Evolutionary conservation across 371 early-diverging fungal species (phyloP), one percentile per base, ranked within the genome.

Genomic region (Polyrhizophydium stewartii): DNA sequence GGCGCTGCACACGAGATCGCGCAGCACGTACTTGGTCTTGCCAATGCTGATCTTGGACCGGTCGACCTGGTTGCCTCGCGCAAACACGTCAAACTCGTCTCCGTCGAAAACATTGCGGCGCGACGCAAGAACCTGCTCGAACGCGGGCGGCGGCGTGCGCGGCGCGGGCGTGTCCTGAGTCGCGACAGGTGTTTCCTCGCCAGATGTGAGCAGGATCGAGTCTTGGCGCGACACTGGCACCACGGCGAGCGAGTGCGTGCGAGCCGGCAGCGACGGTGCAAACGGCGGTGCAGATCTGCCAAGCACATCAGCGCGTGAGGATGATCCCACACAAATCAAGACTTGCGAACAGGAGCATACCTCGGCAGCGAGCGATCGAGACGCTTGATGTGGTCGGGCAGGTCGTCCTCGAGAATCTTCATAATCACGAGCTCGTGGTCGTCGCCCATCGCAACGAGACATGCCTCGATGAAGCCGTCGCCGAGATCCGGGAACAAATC

Each of bases 21-120:
- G 7, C 3, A 35, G 35, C 35, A 66, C 73, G 50, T 35, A 61
- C 69, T 79, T 75, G 68, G 75, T 83, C 77, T 94, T 92, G 52
- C 92, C 92, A 30, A 76, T 70, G 53, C 84, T 77, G 9, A 94
- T 81, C 46, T 85, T 86, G 30, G 70, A 70, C 45, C 70, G 61
- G 62, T 93, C 89, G 17, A 92, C 71, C 0, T 66, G 67, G 1
- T 72, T 71, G 33, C 78, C 79, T 22, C 53, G 32, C 19, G 79
- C 70, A 73, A 94, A 91, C 16, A 94, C 79, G 67, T 95, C 95
- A 75, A 93, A 93, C 59, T 90, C 92, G 68, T 95, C 95, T 58
- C 91, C 89, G 66, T 95, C 94, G 70, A 91, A 93, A 19, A 94
- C 80, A 60, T 95, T 95, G 31, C 79, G 78, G 28, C 94, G 86